phyloP scores from a whole-genome alignment of 129 eudicot genomes.

The Chrysanthemum makinoi region DNA sequence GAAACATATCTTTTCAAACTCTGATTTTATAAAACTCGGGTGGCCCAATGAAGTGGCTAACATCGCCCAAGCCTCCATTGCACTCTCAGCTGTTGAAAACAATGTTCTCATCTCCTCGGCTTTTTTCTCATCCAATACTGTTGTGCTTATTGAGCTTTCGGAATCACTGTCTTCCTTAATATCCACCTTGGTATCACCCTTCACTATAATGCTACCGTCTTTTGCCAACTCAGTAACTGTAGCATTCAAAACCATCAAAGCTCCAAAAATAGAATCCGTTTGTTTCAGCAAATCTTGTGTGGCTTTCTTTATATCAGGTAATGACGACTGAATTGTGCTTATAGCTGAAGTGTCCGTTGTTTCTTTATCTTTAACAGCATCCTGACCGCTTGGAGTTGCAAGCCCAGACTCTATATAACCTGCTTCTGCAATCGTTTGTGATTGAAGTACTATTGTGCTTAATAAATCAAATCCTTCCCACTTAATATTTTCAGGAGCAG shows the following conservation, averaged over 20 bases:
- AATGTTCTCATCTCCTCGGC: constrained; percentile 87
- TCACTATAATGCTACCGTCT: constrained; percentile 38
- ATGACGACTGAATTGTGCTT: constrained; percentile 41
- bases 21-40: constrained; percentile 82
- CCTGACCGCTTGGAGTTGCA: constrained; percentile 58
- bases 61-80: constrained; percentile 99
- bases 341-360: constrained; percentile 17
- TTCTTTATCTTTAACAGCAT: constrained; percentile 25
- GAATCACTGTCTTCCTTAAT: constrained; percentile 26
- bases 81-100: constrained; percentile 96
- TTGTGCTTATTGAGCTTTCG: constrained; percentile 27
- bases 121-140: constrained; percentile 57
- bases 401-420: constrained; percentile 85
- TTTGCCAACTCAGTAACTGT: constrained; percentile 57
- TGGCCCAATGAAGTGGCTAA: constrained; percentile 91
- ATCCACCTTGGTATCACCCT: constrained; percentile 39
- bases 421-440: constrained; percentile 65
- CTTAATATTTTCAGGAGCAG: constrained; percentile 73
- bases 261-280: constrained; percentile 87
- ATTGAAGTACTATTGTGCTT: constrained; percentile 59
- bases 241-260: constrained; percentile 79
- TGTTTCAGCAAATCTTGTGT: constrained; percentile 74
- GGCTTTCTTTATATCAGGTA: constrained; percentile 70
- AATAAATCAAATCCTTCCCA: constrained; percentile 87
- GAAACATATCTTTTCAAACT: constrained; percentile 85